These are phyloP conservation scores for Neonectria sp. DNA, from an alignment of 2,329 filamentous ascomycete species.

Conservation along the genomic window DNA sequence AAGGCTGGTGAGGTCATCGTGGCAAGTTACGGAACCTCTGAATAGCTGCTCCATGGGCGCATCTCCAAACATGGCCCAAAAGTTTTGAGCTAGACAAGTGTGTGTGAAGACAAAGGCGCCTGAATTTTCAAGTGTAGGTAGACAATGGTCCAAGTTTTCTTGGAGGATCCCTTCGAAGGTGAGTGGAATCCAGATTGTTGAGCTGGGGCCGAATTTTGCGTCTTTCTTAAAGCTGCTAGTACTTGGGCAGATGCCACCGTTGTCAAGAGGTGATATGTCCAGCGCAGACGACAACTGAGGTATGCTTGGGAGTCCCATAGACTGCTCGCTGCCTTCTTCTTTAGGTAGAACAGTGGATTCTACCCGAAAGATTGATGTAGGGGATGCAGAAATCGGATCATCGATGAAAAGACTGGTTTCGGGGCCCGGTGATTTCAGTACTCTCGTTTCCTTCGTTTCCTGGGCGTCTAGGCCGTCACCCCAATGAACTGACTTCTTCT, in stretches of 20 bases:
- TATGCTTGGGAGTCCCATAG: not conserved
- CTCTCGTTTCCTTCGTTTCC: conserved; percentile 28
- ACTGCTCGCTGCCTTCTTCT: conserved; percentile 4
- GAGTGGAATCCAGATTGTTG: conserved; percentile 28
- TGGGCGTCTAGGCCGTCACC: conserved; percentile 30
- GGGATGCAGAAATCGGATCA: conserved; percentile 7
- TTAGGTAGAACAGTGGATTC: not conserved
- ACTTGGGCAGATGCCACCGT: conserved; percentile 8
- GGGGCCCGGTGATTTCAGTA: conserved; percentile 23
- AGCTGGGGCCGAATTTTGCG: conserved; percentile 37
- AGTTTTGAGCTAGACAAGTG: conserved; percentile 52
- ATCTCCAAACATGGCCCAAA: conserved; percentile 35
- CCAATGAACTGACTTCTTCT: conserved; percentile 48
- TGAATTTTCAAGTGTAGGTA: conserved; percentile 44
- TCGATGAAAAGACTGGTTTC: conserved; percentile 45
- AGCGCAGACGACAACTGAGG: conserved; percentile 7
- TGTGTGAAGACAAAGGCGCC: conserved; percentile 53
- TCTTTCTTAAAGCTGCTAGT: conserved; percentile 27
- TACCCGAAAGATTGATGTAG: not conserved
- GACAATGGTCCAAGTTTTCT: conserved; percentile 42
- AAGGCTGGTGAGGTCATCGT: conserved; percentile 38
- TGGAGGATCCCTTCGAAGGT: conserved; percentile 26
- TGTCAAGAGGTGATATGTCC: not conserved
- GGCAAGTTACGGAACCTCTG: conserved; percentile 40
- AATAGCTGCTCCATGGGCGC: conserved; percentile 36